Evolutionary conservation across 1,284 basidiomycete species (phyloP).

Genomic region (Termitomyces sp.): DNA sequence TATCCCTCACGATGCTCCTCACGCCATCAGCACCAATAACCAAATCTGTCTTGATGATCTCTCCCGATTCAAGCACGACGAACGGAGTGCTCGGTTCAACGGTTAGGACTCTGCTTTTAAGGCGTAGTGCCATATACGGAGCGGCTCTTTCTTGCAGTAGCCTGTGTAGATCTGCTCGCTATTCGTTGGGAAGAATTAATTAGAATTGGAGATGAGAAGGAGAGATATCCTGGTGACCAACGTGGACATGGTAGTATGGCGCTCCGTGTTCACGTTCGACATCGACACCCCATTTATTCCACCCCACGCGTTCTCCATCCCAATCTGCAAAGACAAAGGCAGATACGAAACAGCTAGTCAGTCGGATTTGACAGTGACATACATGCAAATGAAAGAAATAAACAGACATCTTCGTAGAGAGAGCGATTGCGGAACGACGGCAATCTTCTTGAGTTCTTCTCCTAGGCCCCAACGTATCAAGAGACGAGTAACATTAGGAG

Average conservation of each 20-base stretch:
- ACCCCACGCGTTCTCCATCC: constrained; percentile 40
- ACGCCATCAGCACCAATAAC: constrained; percentile 54
- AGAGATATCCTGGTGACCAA: constrained; percentile 15
- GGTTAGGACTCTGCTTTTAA: constrained; percentile 34
- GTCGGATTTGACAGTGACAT: neutral
- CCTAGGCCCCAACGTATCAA: constrained; percentile 50
- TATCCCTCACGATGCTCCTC: constrained; percentile 38
- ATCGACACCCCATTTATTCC: constrained; percentile 34
- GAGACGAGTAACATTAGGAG: constrained; percentile 44
- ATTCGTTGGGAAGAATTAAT: neutral
- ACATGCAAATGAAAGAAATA: neutral
- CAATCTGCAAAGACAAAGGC: constrained; percentile 23
- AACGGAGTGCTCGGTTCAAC: constrained; percentile 33
- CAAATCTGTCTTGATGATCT: constrained; percentile 36
- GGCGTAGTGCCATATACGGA: constrained; percentile 36
- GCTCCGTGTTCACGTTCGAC: constrained; percentile 39
- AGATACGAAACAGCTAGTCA: neutral
- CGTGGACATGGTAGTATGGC: constrained; percentile 53
- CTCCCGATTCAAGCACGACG: constrained; percentile 33
- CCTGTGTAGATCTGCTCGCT: constrained; percentile 48
- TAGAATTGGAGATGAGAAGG: neutral
- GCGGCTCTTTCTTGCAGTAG: constrained; percentile 38
- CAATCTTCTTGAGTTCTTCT: constrained; percentile 33
- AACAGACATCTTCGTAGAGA: constrained; percentile 42
- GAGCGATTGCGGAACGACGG: constrained; percentile 39